Conservation (phyloP, 2,329 filamentous ascomycete genomes). For the Penicillium sp. region DNA sequence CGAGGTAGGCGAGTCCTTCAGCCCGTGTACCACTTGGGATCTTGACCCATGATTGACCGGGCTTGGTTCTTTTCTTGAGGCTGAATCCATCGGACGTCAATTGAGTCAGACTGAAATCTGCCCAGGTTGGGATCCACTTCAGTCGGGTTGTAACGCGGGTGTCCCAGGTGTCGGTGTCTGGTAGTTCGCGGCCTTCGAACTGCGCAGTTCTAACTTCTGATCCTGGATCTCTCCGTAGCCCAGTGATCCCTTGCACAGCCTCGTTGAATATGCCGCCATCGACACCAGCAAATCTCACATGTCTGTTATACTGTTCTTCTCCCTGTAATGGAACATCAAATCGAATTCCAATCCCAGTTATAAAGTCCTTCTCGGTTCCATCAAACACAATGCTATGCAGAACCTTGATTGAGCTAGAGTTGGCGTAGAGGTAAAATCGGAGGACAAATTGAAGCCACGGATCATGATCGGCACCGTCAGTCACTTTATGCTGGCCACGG, state of each 20-base stretch:
- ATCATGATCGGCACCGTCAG: slow-evolving; percentile 39
- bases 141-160: slow-evolving; percentile 48
- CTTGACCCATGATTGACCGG: slow-evolving; percentile 62
- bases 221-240: slow-evolving; percentile 61
- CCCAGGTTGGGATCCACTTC: slow-evolving; percentile 61
- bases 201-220: slow-evolving; percentile 50
- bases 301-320: slow-evolving; percentile 62
- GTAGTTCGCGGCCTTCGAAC: slow-evolving; percentile 58
- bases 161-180: slow-evolving; percentile 49
- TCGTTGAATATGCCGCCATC: slow-evolving; percentile 62
- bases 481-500: slow-evolving; percentile 42
- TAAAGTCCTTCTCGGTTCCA: slow-evolving; percentile 11
- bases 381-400: slow-evolving; percentile 19
- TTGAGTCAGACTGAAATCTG: slow-evolving; percentile 62
- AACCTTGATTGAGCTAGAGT: slow-evolving; percentile 51
- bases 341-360: slow-evolving; percentile 52
- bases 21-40: slow-evolving; percentile 61
- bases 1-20: slow-evolving; percentile 63
- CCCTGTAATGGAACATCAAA: slow-evolving; percentile 60
- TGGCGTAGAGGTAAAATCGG: slow-evolving; percentile 63
- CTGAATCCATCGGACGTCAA: slow-evolving; percentile 65
- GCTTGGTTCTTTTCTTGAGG: slow-evolving; percentile 63
- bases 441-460: slow-evolving; percentile 61
- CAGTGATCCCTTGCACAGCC: slow-evolving; percentile 64
- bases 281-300: slow-evolving; percentile 60